Evolutionary conservation across 2,329 filamentous ascomycete species (phyloP), one percentile per base, ranked within the genome.

Genomic region (Aspergillus arachidicola): DNA sequence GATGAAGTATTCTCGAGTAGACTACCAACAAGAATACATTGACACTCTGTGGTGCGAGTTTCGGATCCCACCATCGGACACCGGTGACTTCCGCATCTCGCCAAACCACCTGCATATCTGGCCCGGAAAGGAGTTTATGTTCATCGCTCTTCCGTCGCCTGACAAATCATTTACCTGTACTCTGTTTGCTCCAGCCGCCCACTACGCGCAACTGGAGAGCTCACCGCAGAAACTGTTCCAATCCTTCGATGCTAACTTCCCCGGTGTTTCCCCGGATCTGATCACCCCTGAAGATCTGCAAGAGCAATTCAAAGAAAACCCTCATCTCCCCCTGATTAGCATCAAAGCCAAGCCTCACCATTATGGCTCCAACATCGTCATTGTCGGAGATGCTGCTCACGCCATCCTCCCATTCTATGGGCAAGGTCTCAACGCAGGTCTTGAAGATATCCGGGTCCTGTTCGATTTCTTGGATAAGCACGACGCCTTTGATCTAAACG

Each of bases 401-500:
- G 95, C 96, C 62, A 97, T 99, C 89, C 93, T 99, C 0, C 95
- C 95, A 0, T 99, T 99, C 79, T 99, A 98, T 77, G 95, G 95
- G 0, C 95, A 99, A 77, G 95, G 95, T 43, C 96, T 99, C 89
- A 99, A 99, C 73, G 91, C 95, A 0, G 95, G 95, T 0, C 87
- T 99, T 48, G 95, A 99, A 80, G 94, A 97, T 72, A 93, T 99
- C 14, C 89, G 91, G 9, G 89, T 96, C 6, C 86, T 99, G 1
- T 99, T 97, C 78, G 87, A 89, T 0, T 84, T 91, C 50, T 83
- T 98, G 1, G 94, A 97, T 78, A 86, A 87, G 68, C 83, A 93
- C 68, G 80, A 83, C 1, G 77, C 80, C 12, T 81, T 80, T 58
- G 66, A 73, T 30, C 32, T 51, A 2, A 54, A 76, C 23, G 63